These are phyloP conservation scores for Catharanthus roseus DNA, from an alignment of 257 asterid species.

Conservation along the genomic window DNA sequence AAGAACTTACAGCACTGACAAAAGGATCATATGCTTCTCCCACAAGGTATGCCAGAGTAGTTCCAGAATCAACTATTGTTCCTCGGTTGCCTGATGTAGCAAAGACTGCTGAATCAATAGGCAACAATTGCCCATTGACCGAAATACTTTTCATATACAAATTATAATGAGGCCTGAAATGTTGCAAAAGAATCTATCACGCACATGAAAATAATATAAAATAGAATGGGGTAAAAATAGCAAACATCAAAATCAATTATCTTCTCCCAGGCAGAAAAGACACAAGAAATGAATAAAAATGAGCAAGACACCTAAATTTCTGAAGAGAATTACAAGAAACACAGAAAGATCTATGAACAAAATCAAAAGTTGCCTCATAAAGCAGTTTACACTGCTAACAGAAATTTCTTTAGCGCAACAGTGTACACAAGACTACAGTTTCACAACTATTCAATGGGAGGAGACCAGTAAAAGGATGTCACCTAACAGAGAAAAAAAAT, in stretches of 20 bases:
- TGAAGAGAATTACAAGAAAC: not conserved
- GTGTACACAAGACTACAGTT: not conserved
- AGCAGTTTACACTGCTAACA: not conserved
- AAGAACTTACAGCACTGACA: slow-evolving; percentile 62
- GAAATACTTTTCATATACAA: slow-evolving; percentile 71
- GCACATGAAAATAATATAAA: not conserved
- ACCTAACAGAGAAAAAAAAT: not conserved
- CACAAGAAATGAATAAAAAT: too few relatives aligned
- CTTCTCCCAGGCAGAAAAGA: not conserved
- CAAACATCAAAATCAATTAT: not conserved
- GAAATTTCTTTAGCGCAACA: not conserved
- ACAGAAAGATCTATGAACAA: not conserved
- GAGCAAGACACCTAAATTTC: not conserved
- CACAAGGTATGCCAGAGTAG: slow-evolving; percentile 83
- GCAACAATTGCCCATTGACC: slow-evolving; percentile 65
- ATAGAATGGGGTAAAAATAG: not conserved
- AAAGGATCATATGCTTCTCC: slow-evolving; percentile 80
- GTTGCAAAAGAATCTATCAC: not conserved
- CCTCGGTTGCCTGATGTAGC: slow-evolving; percentile 63
- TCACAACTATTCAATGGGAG: too few relatives aligned
- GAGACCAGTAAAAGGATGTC: not conserved
- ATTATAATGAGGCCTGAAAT: slow-evolving; percentile 82
- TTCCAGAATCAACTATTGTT: slow-evolving; percentile 85
- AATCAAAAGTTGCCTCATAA: not conserved
- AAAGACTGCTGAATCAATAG: slow-evolving; percentile 71